Evolutionary conservation across 1,284 basidiomycete species (phyloP), one percentile per base, ranked within the genome.

Genomic region (Heliocybe sulcata): DNA sequence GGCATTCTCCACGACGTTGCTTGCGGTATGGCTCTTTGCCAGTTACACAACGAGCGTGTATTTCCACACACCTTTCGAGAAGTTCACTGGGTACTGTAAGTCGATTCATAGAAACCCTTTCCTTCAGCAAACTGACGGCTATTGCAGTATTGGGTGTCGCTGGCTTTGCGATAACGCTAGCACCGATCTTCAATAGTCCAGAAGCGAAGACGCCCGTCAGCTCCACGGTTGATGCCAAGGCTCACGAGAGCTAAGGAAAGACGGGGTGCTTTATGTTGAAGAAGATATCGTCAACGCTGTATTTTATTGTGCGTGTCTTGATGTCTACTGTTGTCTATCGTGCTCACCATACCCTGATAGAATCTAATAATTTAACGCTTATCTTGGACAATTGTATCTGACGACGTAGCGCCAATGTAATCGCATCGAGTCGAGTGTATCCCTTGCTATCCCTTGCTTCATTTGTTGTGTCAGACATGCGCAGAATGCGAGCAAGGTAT

Each of bases 21-120:
- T 95, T 22, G 75, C 58, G 0, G 67, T 91, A 2, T 94, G 90
- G 85, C 63, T 90, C 35, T 82, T 91, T 67, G 90, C 92, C 64
- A 73, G 81, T 10, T 80, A 81, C 59, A 89, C 88, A 53, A 98
- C 95, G 14, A 84, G 88, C 50, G 72, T 97, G 14, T 98, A 94
- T 71, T 98, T 96, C 74, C 95, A 98, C 65, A 82, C 87, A 4
- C 89, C 92, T 0, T 70, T 80, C 25, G 95, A 98, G 74, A 98
- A 98, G 72, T 59, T 92, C 35, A 83, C 86, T 0, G 95, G 95
- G 1, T 86, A 89, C 54, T 45, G 92, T 93, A 63, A 66, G 87
- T 82, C n/a, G 20, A 31, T 42, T 57, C 26, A 35, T 11, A 52
- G 25, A 31, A 29, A 54, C 33, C 47, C n/a, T 14, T 20, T 4